These are phyloP conservation scores for Juncus effusus DNA, from an alignment of 176 grass and related monocot species.

Conservation along the genomic window DNA sequence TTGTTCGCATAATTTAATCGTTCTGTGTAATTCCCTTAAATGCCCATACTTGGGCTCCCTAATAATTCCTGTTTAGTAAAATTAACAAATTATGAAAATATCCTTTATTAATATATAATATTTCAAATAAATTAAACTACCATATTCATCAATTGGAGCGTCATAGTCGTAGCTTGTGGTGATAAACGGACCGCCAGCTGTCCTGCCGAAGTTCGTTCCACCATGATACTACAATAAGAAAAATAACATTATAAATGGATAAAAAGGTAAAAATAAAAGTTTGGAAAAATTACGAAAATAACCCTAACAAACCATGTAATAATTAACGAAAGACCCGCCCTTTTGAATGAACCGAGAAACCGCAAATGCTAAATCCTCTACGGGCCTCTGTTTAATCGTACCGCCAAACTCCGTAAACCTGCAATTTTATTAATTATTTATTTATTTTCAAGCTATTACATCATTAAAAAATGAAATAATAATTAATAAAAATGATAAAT, in stretches of 20 bases:
- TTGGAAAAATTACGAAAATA: neutral
- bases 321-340: conserved; percentile 98
- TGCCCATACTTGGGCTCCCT: conserved; percentile 97
- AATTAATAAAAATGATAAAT: neutral
- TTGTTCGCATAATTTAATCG: conserved; percentile 90
- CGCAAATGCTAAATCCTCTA: conserved; percentile 84
- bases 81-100: conserved; percentile 13
- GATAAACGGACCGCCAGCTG: conserved; percentile 95
- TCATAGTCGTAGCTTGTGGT: conserved; percentile 99
- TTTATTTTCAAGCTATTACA: conserved; percentile 9
- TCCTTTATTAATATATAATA: neutral
- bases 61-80: conserved; percentile 55
- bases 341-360: conserved; percentile 96
- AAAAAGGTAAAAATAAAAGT: conserved; percentile 2
- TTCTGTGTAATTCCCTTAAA: conserved; percentile 84
- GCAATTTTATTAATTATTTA: conserved; percentile 19
- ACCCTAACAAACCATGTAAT: conserved; percentile 76
- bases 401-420: conserved; percentile 99
- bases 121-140: conserved; percentile 31
- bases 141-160: conserved; percentile 99
- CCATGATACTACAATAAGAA: conserved; percentile 72
- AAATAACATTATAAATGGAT: neutral
- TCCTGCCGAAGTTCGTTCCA: conserved; percentile 98
- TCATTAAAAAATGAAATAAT: conserved; percentile 12
- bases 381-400: conserved; percentile 76